Percentiles rank a stretch among this genome's conserved stretches.
phyloP scores from a whole-genome alignment of 179 eudicot species.

The Silene vulgaris region DNA sequence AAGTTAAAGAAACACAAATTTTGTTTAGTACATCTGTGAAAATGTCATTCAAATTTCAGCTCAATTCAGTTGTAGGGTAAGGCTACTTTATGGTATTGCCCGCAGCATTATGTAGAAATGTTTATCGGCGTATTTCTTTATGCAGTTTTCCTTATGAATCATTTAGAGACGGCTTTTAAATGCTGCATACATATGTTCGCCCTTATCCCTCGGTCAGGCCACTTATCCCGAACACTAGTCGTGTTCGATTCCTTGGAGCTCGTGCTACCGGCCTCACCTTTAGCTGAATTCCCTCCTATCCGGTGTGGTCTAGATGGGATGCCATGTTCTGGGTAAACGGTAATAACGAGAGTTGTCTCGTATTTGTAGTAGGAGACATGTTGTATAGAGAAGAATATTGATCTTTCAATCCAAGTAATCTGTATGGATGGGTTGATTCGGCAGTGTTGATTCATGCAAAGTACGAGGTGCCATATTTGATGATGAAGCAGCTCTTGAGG shows the following conservation, averaged over 20 bases:
- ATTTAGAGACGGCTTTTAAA: neutral
- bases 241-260: neutral
- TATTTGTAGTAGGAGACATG: neutral
- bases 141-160: too few relatives aligned
- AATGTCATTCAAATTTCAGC: constrained; percentile 2
- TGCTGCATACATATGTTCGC: neutral
- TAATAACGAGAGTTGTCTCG: neutral
- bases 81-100: neutral
- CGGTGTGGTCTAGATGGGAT: neutral
- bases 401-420: too few relatives aligned
- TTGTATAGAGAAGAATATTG: neutral
- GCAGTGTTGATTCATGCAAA: too few relatives aligned
- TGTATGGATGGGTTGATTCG: too few relatives aligned
- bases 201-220: neutral
- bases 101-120: too few relatives aligned
- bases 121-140: too few relatives aligned
- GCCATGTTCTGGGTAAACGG: neutral
- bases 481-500: too few relatives aligned
- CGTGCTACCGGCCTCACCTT: neutral
- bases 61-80: neutral
- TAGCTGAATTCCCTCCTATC: neutral
- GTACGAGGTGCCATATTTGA: too few relatives aligned
- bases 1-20: constrained; percentile 12
- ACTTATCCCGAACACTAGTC: neutral
- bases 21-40: constrained; percentile 6